phyloP scores from a whole-genome alignment of 345 rosid genomes.

The Dipteronia sinensis region DNA sequence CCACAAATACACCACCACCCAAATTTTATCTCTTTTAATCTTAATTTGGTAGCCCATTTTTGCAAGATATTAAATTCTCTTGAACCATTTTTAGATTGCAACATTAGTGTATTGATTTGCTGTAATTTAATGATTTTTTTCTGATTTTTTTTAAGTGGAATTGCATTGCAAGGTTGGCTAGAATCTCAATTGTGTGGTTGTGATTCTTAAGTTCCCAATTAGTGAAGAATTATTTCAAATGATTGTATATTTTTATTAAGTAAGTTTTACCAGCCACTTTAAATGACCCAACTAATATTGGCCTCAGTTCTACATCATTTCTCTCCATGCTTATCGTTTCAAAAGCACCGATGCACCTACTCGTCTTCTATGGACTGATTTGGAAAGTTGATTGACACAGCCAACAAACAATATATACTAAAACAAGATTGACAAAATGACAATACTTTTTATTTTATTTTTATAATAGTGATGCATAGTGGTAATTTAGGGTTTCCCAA shows the following conservation, averaged over 20 bases:
- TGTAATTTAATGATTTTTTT: neutral
- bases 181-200: neutral
- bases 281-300: neutral
- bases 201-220: neutral
- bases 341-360: neutral
- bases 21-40: neutral
- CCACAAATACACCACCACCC: neutral
- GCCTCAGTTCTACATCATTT: neutral
- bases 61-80: neutral
- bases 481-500: neutral
- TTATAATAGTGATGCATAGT: too few species aligned
- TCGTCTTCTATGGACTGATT: neutral
- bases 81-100: conserved; percentile 9
- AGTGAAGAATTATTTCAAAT: neutral
- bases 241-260: neutral
- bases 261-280: neutral
- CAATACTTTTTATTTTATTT: too few species aligned
- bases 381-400: neutral
- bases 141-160: too few species aligned
- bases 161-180: neutral
- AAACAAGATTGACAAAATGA: too few species aligned
- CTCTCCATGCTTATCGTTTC: neutral
- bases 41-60: conserved; percentile 1
- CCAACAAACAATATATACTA: neutral
- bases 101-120: neutral